Percentiles rank a stretch among this genome's conserved stretches.
Evolutionary conservation across 306 rosid species (phyloP).

Genomic region (Styphnolobium japonicum): DNA sequence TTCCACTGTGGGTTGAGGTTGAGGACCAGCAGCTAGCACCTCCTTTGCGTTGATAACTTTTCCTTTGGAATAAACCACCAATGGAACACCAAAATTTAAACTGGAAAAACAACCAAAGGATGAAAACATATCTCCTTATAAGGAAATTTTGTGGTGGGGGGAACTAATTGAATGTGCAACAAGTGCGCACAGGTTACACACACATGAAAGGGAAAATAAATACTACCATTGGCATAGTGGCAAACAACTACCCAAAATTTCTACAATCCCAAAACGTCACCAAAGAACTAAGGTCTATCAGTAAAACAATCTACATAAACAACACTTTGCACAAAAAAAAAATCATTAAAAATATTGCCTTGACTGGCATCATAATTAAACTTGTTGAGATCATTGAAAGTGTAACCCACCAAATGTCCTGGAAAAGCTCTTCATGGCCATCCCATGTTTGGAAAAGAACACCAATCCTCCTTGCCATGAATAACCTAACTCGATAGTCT

Average conservation of each 20-base stretch:
- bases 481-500: constrained; percentile 85
- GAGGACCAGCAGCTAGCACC: constrained; percentile 76
- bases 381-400: neutral
- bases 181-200: neutral
- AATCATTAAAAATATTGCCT: neutral
- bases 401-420: constrained; percentile 78
- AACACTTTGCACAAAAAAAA: neutral
- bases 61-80: constrained; percentile 64
- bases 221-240: neutral
- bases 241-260: neutral
- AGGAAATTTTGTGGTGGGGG: neutral
- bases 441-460: constrained; percentile 97
- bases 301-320: neutral
- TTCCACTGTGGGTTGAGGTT: constrained; percentile 67
- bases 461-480: constrained; percentile 64
- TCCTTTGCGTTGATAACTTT: constrained; percentile 66
- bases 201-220: neutral
- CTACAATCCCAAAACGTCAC: neutral
- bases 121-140: neutral
- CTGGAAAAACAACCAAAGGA: constrained; percentile 40
- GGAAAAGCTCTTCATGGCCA: constrained; percentile 87
- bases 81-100: constrained; percentile 70
- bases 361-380: neutral
- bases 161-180: neutral
- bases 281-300: neutral